Percentiles rank a stretch among this genome's conserved stretches.
Evolutionary conservation across 805 yeast genomes (phyloP).

Genomic region (Lipomyces yamadae): DNA sequence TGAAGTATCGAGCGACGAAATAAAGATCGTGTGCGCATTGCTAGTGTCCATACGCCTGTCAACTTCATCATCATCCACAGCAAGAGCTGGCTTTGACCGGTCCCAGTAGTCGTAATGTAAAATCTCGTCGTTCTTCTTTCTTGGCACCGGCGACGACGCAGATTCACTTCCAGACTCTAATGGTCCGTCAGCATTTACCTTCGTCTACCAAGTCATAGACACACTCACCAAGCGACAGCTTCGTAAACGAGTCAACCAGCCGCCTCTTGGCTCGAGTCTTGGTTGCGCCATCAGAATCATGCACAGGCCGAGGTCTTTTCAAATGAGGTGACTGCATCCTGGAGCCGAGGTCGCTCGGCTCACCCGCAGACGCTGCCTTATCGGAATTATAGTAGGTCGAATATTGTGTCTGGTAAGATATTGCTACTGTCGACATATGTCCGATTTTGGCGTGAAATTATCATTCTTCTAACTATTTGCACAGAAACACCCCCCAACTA

Average conservation of each 20-base stretch:
- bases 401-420: neutral
- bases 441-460: neutral
- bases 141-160: conserved; percentile 17
- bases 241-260: conserved; percentile 33
- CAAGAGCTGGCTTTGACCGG: conserved; percentile 19
- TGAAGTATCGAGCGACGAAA: conserved; percentile 27
- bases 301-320: conserved; percentile 16
- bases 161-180: conserved; percentile 7
- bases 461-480: neutral
- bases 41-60: conserved; percentile 31
- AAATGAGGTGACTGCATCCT: conserved; percentile 6
- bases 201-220: neutral
- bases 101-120: conserved; percentile 36
- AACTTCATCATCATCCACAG: conserved; percentile 11
- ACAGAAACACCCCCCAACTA: too few relatives aligned
- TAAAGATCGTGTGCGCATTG: conserved; percentile 31
- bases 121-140: conserved; percentile 24
- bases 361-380: neutral
- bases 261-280: conserved; percentile 22
- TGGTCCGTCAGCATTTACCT: neutral
- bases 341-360: neutral
- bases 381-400: neutral
- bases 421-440: neutral
- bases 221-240: conserved; percentile 27
- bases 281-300: conserved; percentile 11